Percentiles rank a stretch among this genome's conserved stretches.
Conservation (phyloP, 257 asterid genomes). For the Coffea eugenioides region DNA sequence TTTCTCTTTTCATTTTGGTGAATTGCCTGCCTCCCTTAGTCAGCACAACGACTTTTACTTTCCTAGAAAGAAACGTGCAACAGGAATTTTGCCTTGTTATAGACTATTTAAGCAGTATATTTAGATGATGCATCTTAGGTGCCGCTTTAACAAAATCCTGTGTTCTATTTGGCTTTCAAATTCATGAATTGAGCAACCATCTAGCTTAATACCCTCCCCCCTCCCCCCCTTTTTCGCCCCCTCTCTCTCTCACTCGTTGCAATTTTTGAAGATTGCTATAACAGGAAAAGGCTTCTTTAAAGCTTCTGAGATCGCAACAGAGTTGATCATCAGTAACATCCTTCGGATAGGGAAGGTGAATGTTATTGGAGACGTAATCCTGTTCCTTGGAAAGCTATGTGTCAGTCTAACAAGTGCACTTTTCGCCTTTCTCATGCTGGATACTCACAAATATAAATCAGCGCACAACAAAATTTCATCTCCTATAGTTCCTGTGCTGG, state of each 20-base stretch:
- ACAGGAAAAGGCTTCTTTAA: conserved; percentile 89
- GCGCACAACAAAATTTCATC: conserved; percentile 92
- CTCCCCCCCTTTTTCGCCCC: no score
- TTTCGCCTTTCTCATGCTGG: conserved; percentile 91
- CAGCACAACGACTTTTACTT: neutral
- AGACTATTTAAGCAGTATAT: neutral
- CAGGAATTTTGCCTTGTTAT: neutral
- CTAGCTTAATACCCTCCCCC: neutral
- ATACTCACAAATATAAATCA: conserved; percentile 67
- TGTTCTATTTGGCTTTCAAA: neutral
- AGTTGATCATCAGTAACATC: conserved; percentile 85
- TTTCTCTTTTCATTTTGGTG: neutral
- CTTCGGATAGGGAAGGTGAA: conserved; percentile 92
- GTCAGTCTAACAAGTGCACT: conserved; percentile 94
- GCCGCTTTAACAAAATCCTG: neutral
- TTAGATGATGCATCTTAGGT: neutral
- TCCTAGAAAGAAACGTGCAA: neutral
- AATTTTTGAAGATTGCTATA: conserved; percentile 73
- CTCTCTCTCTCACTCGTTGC: neutral
- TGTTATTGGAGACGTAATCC: conserved; percentile 89
- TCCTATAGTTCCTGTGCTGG: conserved; percentile 95
- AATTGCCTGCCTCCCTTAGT: neutral
- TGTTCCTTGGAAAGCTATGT: conserved; percentile 92
- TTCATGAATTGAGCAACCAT: neutral
- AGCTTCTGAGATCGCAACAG: conserved; percentile 93